Evolutionary conservation across 129 eudicot species (phyloP).

Genomic region (Scalesia atractyloides): DNA sequence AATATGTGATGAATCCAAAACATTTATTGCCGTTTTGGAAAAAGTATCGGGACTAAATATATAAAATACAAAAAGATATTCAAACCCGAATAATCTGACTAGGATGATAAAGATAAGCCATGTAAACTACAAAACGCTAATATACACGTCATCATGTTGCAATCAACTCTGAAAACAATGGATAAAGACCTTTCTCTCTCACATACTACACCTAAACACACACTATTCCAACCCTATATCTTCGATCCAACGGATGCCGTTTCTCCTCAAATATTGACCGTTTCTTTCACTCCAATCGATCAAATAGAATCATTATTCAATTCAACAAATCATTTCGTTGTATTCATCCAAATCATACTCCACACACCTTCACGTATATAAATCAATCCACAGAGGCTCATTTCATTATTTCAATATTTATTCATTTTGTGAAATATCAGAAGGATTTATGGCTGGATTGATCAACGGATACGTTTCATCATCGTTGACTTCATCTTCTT

Average conservation of each 20-base stretch:
- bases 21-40: neutral
- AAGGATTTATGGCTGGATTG: conserved; percentile 31
- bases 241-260: conserved; percentile 15
- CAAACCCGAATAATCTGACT: conserved; percentile 14
- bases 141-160: conserved; percentile 29
- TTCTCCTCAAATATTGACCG: conserved; percentile 25
- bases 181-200: conserved; percentile 38
- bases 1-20: neutral
- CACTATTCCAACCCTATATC: conserved; percentile 17
- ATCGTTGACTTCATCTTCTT: conserved; percentile 25
- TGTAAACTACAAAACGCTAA: conserved; percentile 12
- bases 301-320: conserved; percentile 2
- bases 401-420: neutral
- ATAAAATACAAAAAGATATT: conserved; percentile 5
- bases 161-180: conserved; percentile 7
- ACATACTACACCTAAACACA: conserved; percentile 30
- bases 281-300: conserved; percentile 21
- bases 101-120: conserved; percentile 22
- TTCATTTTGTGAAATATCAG: conserved; percentile 33
- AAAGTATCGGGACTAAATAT: neutral
- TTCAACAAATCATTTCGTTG: neutral
- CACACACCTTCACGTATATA: conserved; percentile 5
- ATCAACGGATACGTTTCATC: conserved; percentile 37
- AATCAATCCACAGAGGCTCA: conserved; percentile 6
- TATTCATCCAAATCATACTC: conserved; percentile 19